Base-by-base conservation (phyloP, 177 flowering plant species). In the Vitis hybrid region DNA sequence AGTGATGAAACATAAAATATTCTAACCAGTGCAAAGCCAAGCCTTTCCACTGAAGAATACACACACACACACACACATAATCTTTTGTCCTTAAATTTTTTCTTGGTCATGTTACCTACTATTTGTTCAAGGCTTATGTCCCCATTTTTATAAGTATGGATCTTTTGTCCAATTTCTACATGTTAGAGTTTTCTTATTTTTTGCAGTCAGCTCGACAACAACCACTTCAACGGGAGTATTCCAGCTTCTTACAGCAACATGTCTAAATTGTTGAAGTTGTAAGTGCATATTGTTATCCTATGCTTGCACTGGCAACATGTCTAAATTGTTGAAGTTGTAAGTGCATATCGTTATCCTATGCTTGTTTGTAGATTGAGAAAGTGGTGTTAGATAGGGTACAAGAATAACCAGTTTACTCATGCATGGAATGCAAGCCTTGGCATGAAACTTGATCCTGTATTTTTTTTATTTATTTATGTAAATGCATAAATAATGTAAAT, bases 191-290 rank as follows among this genome's bases (percentile, higher is more conserved):
- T 69, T 72, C 58, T 26, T 72, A 48, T 48, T 23, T 66, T 72
- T 68, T 82, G 82, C 88, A 95, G 98, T 67, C 99, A 95, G 79
- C 91, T 95, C 64, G 99, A 95, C 77, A 95, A 95, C 85, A 95
- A 95, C 84, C 67, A 87, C 75, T 91, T 93, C 73, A 75, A 70
- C 50, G 97, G 94, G 74, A 79, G 66, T 66, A 90, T 95, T 75
- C 98, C 99, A 64, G 72, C 74, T 68, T 86, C 97, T 9, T 95
- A 85, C 74, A 79, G 84, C 4, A 84, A 85, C 81, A 89, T 95
- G 86, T 62, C 91, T 54, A 79, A 74, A 17, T 70, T 95, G 80
- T 63, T 90, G 71, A 95, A 95, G 74, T 45, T 95, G 99, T 95
- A 85, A 87, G 97, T 83, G 45, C 64, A 64, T 71, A 14, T 69